Evolutionary conservation across 2,329 filamentous ascomycete species (phyloP).

Genomic region (Hymenoscyphus fructigenus): DNA sequence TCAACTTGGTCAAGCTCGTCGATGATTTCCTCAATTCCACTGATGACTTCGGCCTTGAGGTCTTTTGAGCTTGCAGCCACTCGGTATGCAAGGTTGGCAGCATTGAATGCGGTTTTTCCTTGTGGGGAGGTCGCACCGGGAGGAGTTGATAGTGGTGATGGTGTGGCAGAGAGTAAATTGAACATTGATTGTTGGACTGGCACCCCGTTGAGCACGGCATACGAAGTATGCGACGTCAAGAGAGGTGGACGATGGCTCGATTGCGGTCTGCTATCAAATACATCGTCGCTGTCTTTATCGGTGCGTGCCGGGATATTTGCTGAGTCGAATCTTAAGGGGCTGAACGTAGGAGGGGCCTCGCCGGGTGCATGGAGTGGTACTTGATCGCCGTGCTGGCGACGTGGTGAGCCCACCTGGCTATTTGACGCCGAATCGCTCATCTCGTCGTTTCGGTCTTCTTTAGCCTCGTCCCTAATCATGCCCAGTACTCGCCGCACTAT

Average conservation of each 20-base stretch:
- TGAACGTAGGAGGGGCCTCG: constrained; percentile 23
- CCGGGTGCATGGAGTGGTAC: constrained; percentile 18
- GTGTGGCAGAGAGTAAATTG: constrained; percentile 74
- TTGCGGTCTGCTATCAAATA: constrained; percentile 24
- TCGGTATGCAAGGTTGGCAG: constrained; percentile 31
- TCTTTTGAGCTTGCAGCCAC: constrained; percentile 51
- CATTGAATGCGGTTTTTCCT: constrained; percentile 34
- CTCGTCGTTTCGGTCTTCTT: constrained; percentile 70
- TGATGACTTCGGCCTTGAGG: constrained; percentile 85
- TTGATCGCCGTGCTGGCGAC: constrained; percentile 24
- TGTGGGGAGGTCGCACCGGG: constrained; percentile 51
- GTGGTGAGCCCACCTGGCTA: constrained; percentile 28
- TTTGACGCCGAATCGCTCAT: constrained; percentile 35
- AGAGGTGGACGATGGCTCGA: constrained; percentile 56
- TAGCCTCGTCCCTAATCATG: constrained; percentile 86
- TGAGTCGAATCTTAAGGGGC: constrained; percentile 33
- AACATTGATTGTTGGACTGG: constrained; percentile 73
- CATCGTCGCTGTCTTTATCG: constrained; percentile 28
- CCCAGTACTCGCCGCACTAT: constrained; percentile 88
- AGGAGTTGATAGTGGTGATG: constrained; percentile 54
- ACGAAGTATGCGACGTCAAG: constrained; percentile 61
- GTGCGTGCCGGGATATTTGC: constrained; percentile 24
- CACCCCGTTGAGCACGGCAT: constrained; percentile 53
- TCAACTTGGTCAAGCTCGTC: constrained; percentile 93
- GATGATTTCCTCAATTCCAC: constrained; percentile 92